Base-by-base conservation (phyloP, 176 grass and related monocot species). In the Oryza rufipogon region DNA sequence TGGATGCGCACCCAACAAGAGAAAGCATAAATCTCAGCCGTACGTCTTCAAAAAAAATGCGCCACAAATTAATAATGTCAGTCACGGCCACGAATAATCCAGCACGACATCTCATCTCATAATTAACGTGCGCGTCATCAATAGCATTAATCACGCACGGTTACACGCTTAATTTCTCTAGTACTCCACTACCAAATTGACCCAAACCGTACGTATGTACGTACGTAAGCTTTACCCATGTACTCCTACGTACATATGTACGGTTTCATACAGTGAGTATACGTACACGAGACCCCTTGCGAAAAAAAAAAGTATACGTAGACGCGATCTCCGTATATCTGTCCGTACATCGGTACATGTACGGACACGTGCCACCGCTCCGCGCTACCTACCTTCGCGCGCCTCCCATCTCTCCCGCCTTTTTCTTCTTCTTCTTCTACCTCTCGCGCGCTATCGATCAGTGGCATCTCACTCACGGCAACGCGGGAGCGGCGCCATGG, bases 41-140 rank as follows among this genome's bases (percentile, higher is more conserved):
- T 10, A 10, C 42, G 9, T 20, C 6, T 9, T 20, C 0, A 32
- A 32, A 32, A 32, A 32, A 32, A 32, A 32, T 58, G 19, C 6
- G 54, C 54, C 54, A 58, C 36, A 38, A 38, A 38, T 61, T 22
- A 54, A 60, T 60, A 61, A 23, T 20, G 16, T 8, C 17, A 8
- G 54, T n/a, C n/a, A 63, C 58, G 58, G 58, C 58, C 58, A 63
- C 58, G 7, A 63, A 23, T 63, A 9, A 63, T 63, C 58, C 58
- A 63, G 58, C 58, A 63, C 58, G 58, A 11, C n/a, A 63, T 63
- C 58, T 13, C n/a, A 63, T 63, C 58, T 13, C 58, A 63, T 63
- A 63, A 23, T 63, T 63, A 63, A 63, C 58, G 58, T 63, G n/a
- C 58, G 58, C 58, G 58, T 23, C 58, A 63, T 63, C n/a, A 63